Evolutionary conservation across 2,329 filamentous ascomycete species (phyloP).

Genomic region (Colletotrichum lupini): DNA sequence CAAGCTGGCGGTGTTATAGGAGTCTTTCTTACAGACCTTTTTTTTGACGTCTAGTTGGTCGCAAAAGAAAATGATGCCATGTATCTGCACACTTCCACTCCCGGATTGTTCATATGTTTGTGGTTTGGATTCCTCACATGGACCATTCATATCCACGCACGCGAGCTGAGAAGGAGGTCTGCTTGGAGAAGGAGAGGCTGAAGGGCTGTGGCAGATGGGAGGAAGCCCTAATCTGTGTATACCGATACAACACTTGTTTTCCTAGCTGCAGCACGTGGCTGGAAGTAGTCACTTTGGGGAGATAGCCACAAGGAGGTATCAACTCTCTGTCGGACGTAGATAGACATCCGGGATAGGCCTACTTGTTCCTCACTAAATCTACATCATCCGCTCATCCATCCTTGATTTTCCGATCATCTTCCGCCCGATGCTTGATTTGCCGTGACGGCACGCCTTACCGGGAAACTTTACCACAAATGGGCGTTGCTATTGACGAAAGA

Average conservation of each 20-base stretch:
- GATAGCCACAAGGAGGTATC: slow-evolving; percentile 8
- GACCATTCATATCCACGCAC: neutral
- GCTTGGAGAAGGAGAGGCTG: neutral
- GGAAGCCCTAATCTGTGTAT: slow-evolving; percentile 35
- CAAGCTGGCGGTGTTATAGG: slow-evolving; percentile 35
- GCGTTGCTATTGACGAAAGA: neutral
- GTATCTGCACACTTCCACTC: slow-evolving; percentile 27
- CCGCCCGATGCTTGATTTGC: neutral
- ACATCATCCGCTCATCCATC: slow-evolving; percentile 19
- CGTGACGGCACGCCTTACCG: neutral
- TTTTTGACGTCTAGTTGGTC: slow-evolving; percentile 27
- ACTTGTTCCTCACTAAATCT: slow-evolving; percentile 32
- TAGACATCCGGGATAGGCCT: slow-evolving; percentile 31
- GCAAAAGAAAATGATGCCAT: slow-evolving; percentile 34
- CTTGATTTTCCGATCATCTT: neutral
- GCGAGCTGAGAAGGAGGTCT: neutral
- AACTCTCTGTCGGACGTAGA: slow-evolving; percentile 22
- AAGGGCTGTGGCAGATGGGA: slow-evolving; percentile 13
- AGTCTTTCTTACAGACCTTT: slow-evolving; percentile 30
- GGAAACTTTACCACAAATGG: slow-evolving; percentile 6
- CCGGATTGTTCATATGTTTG: neutral
- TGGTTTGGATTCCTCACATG: slow-evolving; percentile 16
- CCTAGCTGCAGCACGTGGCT: neutral
- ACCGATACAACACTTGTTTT: slow-evolving; percentile 24
- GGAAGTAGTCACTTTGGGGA: slow-evolving; percentile 19